A percentile compares a stretch with the other conserved stretches of the same genome.
phyloP scores from a whole-genome alignment of 805 yeast species.

The Ogataea chonburiensis region DNA sequence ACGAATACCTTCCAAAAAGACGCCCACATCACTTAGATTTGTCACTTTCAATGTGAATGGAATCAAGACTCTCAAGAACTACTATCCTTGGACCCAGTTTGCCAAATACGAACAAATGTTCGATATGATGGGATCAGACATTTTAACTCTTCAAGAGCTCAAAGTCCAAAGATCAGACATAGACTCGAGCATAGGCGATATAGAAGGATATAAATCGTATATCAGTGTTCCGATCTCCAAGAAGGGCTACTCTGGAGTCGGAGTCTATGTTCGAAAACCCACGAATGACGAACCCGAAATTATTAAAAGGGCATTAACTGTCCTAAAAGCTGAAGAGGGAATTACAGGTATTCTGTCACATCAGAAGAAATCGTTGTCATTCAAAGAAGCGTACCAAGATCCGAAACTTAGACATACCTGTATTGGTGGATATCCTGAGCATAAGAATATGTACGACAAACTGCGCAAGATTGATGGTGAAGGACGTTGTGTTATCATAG shows the following conservation, averaged over 20 bases:
- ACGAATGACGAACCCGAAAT: constrained; percentile 40
- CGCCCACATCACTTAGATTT: constrained; percentile 23
- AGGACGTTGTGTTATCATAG: constrained; percentile 79
- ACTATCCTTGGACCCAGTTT: constrained; percentile 75
- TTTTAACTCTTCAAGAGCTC: constrained; percentile 84
- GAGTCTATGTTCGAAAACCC: constrained; percentile 66
- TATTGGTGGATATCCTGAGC: constrained; percentile 73
- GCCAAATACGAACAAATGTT: constrained; percentile 47
- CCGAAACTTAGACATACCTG: constrained; percentile 21
- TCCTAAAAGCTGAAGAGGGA: constrained; percentile 85
- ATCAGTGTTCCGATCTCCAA: constrained; percentile 64
- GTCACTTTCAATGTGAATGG: constrained; percentile 83
- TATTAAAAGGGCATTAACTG: constrained; percentile 43
- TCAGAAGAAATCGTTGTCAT: constrained; percentile 21
- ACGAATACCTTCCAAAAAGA: constrained; percentile 14
- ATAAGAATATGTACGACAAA: constrained; percentile 33
- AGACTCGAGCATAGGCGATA: constrained; percentile 34
- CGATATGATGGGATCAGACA: constrained; percentile 59
- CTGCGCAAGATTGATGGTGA: constrained; percentile 64
- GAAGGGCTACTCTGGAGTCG: constrained; percentile 92
- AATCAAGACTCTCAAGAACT: constrained; percentile 71
- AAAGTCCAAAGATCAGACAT: constrained; percentile 59
- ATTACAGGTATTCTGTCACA: constrained; percentile 62
- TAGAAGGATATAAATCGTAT: constrained; percentile 62
- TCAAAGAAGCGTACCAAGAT: constrained; percentile 27